Evolutionary conservation across 345 rosid genomes (phyloP), one percentile per base, ranked within the genome.

Genomic region (Clausena lansium): DNA sequence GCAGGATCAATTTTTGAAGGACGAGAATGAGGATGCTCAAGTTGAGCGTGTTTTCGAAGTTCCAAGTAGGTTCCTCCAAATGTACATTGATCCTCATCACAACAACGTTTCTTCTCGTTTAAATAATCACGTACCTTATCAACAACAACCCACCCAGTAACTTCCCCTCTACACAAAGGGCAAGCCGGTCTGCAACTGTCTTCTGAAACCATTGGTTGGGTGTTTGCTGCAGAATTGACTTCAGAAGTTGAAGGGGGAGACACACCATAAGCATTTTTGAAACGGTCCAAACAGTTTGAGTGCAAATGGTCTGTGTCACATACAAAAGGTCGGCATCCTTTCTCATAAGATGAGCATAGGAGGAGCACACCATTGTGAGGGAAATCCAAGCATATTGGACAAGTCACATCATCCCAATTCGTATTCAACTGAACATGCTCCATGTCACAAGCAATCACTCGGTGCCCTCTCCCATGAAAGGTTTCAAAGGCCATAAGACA

Each of bases 121-220:
- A 96, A 91, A 85, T 83, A 78, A n/a, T 77, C 14, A 69, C 99
- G 98, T 30, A 94, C 93, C 76, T 89, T 87, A 47, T 94, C 91
- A 9, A 90, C 87, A 73, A 87, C 87, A 59, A 88, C 74, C 97
- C 99, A 96, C 5, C 99, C 98, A 9, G 88, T 88, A 72, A 94
- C 98, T 83, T 90, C 90, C 58, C 99, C 99, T 87, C 99, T 88
- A 83, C 99, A 96, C 27, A 96, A 84, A 65, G 99, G 99, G 71
- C 98, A 96, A 63, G 87, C 84, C 0, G 95, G 94, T 79, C 80
- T 87, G 79, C 86, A 82, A 67, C 75, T 81, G 60, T 81, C 88
- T 75, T 90, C 95, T 17, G 79, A 83, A 32, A 55, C 79, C 71
- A 60, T 76, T 2, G 86, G 82, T 47, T 77, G 84, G 24, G 84